Base-by-base conservation (phyloP, 495 filamentous ascomycete species). In the Podospora comata region DNA sequence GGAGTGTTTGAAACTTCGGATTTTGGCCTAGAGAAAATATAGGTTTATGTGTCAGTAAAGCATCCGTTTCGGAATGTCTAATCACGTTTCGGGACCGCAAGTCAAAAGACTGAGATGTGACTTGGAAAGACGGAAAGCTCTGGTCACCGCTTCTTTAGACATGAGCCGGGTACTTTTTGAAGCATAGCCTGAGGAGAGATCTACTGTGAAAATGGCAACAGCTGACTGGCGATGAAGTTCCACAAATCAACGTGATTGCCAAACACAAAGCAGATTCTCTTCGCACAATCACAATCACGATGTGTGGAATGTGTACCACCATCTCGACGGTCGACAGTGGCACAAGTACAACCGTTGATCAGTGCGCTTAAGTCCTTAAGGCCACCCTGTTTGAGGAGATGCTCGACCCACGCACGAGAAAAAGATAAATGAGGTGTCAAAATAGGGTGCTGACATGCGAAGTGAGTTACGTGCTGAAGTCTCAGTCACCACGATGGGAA, bases 321-420 rank as follows among this genome's bases (percentile, higher is more conserved):
- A 11, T 48, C 15, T 11, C 9, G 39, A 48, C 39, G 39, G 39
- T 16, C 39, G 15, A 26, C 18, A 58, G 55, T 58, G n/a, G 5
- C n/a, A 58, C 55, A 23, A 20, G 55, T 58, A 6, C 55, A 15
- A 58, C 55, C 3, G 23, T 48, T 48, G 23, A 26, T 26, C 55
- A 20, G 23, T 26, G 55, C 55, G 55, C 55, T 58, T 58, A 58
- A 58, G 55, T 58, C 55, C 55, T 58, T 58, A 58, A 58, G 23
- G 13, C 39, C 2, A 11, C 39, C 15, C 15, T 48, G 9, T 5
- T 48, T 32, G 30, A 32, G 30, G 30, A 32, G 30, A 48, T 23
- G 13, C 39, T 48, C 15, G 23, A 16, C 39, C 39, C 39, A 48
- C 39, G 39, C 39, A 48, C 55, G 55, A 58, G 23, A 58, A 7